phyloP scores from a whole-genome alignment of 805 yeast genomes.

The Ogataea naganishii region DNA sequence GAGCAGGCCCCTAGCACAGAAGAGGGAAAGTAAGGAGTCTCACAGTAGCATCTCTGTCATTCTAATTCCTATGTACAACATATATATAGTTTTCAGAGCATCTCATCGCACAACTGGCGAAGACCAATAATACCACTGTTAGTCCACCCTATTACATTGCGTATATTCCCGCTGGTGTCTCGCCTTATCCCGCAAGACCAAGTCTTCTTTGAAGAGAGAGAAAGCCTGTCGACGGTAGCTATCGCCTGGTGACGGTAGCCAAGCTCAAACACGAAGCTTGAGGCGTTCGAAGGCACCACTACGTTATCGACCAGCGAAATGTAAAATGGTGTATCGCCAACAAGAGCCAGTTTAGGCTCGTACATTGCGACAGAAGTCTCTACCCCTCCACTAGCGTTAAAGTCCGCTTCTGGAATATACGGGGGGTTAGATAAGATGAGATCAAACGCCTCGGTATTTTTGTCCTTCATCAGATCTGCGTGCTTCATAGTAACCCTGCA shows the following conservation, averaged over 20 bases:
- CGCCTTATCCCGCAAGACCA: constrained; percentile 37
- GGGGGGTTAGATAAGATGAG: constrained; percentile 87
- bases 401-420: constrained; percentile 51
- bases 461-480: constrained; percentile 14
- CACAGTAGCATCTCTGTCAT: no score
- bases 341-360: constrained; percentile 76
- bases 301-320: constrained; percentile 40
- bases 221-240: constrained; percentile 20
- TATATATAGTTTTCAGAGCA: no score
- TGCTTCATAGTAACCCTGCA: constrained; percentile 10
- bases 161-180: constrained; percentile 42
- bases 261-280: constrained; percentile 68
- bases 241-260: constrained; percentile 55
- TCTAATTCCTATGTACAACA: no score
- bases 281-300: constrained; percentile 30
- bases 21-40: no score
- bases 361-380: constrained; percentile 56
- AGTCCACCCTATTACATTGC: constrained; percentile 66
- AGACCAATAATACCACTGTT: no score
- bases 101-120: no score
- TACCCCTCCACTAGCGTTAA: constrained; percentile 31
- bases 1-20: no score
- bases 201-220: neutral
- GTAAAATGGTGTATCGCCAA: constrained; percentile 73
- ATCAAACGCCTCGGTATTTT: constrained; percentile 24